Percentiles rank a stretch among this genome's conserved stretches.
These are phyloP conservation scores for Truncatella angustata DNA, from an alignment of 2,329 filamentous ascomycete genomes.

Conservation along the genomic window DNA sequence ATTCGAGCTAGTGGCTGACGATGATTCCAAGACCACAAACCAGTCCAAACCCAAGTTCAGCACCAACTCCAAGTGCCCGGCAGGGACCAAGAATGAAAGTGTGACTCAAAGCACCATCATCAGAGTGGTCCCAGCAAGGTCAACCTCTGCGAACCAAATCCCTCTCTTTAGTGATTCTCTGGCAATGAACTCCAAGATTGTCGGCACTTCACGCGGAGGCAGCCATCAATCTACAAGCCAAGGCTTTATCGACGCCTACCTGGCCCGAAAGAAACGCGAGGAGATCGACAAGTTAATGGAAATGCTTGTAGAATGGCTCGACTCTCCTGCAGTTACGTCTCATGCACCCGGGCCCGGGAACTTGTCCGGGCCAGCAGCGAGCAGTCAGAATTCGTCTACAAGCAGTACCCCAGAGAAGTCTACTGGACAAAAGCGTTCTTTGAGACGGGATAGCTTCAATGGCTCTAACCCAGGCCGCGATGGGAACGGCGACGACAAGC, in stretches of 20 bases:
- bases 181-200: slow-evolving; percentile 10
- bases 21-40: not conserved
- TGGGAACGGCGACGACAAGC: not conserved
- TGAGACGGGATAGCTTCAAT: slow-evolving; percentile 1
- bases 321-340: not conserved
- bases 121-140: slow-evolving; percentile 1
- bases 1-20: too few relatives aligned
- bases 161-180: not conserved
- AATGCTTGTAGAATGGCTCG: slow-evolving; percentile 9
- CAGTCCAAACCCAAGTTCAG: not conserved
- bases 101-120: not conserved
- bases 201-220: slow-evolving; percentile 9
- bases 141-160: not conserved
- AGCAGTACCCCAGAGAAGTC: not conserved
- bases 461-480: slow-evolving; percentile 4
- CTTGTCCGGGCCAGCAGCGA: not conserved
- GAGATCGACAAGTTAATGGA: slow-evolving; percentile 11
- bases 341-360: not conserved
- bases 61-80: not conserved
- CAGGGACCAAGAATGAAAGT: slow-evolving; percentile 8
- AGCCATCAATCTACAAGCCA: slow-evolving; percentile 7
- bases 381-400: not conserved
- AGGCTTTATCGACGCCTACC: slow-evolving; percentile 10
- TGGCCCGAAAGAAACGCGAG: slow-evolving; percentile 7
- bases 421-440: slow-evolving; percentile 5